Percentiles rank a stretch among this genome's conserved stretches.
phyloP scores from a whole-genome alignment of 257 asterid genomes.

The Capsicum pubescens region DNA sequence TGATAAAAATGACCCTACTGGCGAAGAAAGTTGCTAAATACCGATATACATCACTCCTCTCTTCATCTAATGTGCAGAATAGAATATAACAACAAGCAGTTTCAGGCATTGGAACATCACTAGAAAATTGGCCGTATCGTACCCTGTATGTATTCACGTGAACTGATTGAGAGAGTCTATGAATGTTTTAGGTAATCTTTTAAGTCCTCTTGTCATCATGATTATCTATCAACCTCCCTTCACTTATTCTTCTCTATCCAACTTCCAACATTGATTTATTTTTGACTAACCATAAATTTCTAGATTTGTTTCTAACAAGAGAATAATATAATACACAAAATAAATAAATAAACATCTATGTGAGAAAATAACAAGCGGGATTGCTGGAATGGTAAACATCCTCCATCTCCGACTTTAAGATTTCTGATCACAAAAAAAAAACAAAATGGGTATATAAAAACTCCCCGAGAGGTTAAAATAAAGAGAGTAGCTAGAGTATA shows the following conservation, averaged over 20 bases:
- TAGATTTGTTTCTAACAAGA: neutral
- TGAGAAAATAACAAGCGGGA: too few relatives aligned
- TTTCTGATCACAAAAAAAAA: neutral
- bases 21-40: neutral
- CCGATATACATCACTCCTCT: conserved; percentile 18
- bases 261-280: conserved; percentile 5
- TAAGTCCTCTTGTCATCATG: conserved; percentile 49
- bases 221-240: conserved; percentile 22
- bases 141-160: conserved; percentile 50
- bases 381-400: too few relatives aligned
- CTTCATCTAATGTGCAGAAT: conserved; percentile 18
- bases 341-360: too few relatives aligned
- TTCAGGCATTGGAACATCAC: conserved; percentile 29
- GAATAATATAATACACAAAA: too few relatives aligned
- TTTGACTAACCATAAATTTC: neutral
- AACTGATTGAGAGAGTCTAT: conserved; percentile 26
- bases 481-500: neutral
- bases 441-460: neutral
- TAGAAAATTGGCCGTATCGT: conserved; percentile 38
- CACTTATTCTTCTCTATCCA: conserved; percentile 22
- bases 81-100: conserved; percentile 32
- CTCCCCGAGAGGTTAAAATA: too few relatives aligned
- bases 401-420: too few relatives aligned
- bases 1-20: neutral
- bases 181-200: conserved; percentile 23